Conservation (phyloP, 495 filamentous ascomycete genomes). For the Haplographium delicatum region DNA sequence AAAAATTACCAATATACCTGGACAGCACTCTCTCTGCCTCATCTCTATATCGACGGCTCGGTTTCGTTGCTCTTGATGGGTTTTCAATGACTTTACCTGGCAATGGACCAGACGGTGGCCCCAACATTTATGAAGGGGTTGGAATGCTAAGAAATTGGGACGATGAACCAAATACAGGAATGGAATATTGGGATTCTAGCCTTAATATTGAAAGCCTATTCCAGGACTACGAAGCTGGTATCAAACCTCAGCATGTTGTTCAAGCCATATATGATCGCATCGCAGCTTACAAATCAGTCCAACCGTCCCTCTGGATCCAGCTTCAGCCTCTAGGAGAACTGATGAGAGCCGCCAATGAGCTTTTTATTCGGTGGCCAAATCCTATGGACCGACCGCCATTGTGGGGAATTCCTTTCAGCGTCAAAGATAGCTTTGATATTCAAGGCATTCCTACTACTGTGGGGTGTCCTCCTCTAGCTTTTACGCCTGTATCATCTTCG, state of each 20-base stretch:
- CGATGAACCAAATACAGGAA: not conserved
- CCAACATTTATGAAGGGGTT: constrained; percentile 13
- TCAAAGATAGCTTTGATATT: constrained; percentile 49
- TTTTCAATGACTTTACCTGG: constrained; percentile 10
- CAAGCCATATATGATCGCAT: constrained; percentile 22
- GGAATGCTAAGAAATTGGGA: constrained; percentile 15
- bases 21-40: constrained; percentile 38
- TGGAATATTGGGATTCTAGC: constrained; percentile 24
- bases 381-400: constrained; percentile 12
- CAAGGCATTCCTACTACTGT: constrained; percentile 17
- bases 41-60: constrained; percentile 35
- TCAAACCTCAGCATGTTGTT: constrained; percentile 18
- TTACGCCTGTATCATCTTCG: constrained; percentile 10
- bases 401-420: constrained; percentile 53
- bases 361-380: constrained; percentile 18
- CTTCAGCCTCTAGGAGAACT: constrained; percentile 17
- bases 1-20: constrained; percentile 36
- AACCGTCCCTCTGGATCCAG: constrained; percentile 23
- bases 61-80: constrained; percentile 28
- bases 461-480: constrained; percentile 20
- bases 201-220: constrained; percentile 17
- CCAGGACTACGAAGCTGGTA: constrained; percentile 22
- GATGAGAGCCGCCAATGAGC: constrained; percentile 9
- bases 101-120: not conserved
- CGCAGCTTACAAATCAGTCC: constrained; percentile 20